Conservation (phyloP, 768 basidiomycete species). For the Chlorophyllum brunneum region DNA sequence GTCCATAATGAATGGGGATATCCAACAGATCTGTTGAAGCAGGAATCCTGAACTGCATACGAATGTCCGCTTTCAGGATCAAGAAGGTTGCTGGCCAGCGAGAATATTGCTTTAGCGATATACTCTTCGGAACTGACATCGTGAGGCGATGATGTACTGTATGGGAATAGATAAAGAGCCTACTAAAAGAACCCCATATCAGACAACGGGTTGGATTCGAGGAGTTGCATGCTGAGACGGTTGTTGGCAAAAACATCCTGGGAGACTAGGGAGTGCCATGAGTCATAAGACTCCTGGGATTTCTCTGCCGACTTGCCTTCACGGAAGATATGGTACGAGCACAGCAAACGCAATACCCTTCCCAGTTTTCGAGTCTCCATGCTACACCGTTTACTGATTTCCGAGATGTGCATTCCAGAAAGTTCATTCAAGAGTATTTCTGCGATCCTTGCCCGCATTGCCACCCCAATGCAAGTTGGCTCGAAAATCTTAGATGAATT, state of each 20-base stretch:
- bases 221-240: too few species aligned
- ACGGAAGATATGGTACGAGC: slow-evolving; percentile 28
- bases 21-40: too few species aligned
- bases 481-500: slow-evolving; percentile 18
- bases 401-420: slow-evolving; percentile 24
- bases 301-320: slow-evolving; percentile 25
- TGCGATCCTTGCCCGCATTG: slow-evolving; percentile 19
- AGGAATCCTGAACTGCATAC: too few species aligned
- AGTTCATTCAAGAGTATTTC: slow-evolving; percentile 25
- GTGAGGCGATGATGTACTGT: too few species aligned
- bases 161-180: background rate
- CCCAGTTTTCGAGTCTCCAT: slow-evolving; percentile 28
- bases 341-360: slow-evolving; percentile 28
- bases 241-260: slow-evolving; percentile 35
- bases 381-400: slow-evolving; percentile 19
- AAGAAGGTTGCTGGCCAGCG: too few species aligned
- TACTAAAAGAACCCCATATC: slow-evolving; percentile 23
- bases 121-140: too few species aligned
- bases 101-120: too few species aligned
- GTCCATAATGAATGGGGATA: too few species aligned
- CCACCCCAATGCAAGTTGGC: slow-evolving; percentile 21
- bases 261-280: slow-evolving; percentile 27
- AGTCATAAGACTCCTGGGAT: slow-evolving; percentile 11
- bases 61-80: too few species aligned
- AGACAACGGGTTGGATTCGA: slow-evolving; percentile 22